These are phyloP conservation scores for Helianthus tuberosus DNA, from an alignment of 129 eudicot species.

Conservation along the genomic window DNA sequence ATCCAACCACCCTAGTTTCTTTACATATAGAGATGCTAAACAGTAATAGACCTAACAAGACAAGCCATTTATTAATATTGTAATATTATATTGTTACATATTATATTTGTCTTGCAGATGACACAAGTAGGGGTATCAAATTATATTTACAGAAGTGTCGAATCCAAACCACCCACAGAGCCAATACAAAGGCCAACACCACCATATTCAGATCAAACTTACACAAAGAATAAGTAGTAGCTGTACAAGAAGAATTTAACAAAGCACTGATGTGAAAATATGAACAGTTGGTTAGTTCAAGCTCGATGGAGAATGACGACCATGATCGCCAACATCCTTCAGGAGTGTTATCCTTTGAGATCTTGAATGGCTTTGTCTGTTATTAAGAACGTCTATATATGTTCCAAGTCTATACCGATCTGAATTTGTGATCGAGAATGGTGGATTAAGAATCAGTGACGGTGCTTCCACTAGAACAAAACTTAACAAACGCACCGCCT, in stretches of 20 bases:
- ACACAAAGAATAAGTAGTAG: constrained; percentile 38
- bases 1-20: too few species aligned
- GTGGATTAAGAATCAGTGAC: constrained; percentile 83
- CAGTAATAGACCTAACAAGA: too few species aligned
- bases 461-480: constrained; percentile 95
- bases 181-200: not conserved
- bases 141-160: constrained; percentile 34
- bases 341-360: constrained; percentile 79
- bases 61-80: not conserved
- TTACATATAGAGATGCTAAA: too few species aligned
- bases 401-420: constrained; percentile 81
- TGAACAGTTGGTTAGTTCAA: constrained; percentile 32
- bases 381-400: constrained; percentile 71
- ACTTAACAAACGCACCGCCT: constrained; percentile 62
- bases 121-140: not conserved
- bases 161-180: constrained; percentile 24
- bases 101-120: constrained; percentile 2
- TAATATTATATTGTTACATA: not conserved
- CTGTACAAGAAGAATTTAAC: constrained; percentile 59
- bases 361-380: constrained; percentile 77
- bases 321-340: constrained; percentile 49
- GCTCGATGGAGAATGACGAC: constrained; percentile 42
- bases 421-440: constrained; percentile 77
- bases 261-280: constrained; percentile 5
- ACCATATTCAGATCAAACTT: constrained; percentile 27